These are phyloP conservation scores for Trichophyton simii DNA, from an alignment of 2,329 filamentous ascomycete genomes.

Conservation along the genomic window DNA sequence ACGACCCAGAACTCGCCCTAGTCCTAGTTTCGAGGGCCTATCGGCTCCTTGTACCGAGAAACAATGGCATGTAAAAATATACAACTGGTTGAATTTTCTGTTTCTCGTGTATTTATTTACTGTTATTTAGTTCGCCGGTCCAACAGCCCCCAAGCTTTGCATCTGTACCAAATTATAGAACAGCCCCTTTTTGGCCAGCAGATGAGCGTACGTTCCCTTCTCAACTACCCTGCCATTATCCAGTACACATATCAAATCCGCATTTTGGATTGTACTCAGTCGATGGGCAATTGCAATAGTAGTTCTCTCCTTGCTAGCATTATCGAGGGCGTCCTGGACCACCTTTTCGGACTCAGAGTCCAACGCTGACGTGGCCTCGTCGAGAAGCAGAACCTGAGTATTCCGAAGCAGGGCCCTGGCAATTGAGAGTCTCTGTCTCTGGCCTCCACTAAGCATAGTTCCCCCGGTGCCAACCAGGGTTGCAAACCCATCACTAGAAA, in stretches of 20 bases:
- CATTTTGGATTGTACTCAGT: not conserved
- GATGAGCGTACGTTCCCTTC: slow-evolving; percentile 13
- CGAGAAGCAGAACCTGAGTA: not conserved
- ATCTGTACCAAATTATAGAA: not conserved
- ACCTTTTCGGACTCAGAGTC: not conserved
- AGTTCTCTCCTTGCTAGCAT: not conserved
- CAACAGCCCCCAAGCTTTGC: not conserved
- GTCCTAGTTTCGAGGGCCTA: no score
- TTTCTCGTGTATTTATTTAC: no score
- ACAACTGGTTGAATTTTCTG: no score
- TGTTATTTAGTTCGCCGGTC: not conserved
- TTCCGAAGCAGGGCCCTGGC: not conserved
- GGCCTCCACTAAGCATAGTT: not conserved
- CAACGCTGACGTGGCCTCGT: not conserved
- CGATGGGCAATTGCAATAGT: not conserved
- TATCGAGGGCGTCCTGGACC: not conserved
- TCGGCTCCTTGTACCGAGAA: no score
- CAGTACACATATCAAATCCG: not conserved
- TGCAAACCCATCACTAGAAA: not conserved
- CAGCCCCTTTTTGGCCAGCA: not conserved
- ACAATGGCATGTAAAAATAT: no score
- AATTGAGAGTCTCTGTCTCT: not conserved
- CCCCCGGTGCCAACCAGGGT: not conserved
- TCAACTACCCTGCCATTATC: not conserved
- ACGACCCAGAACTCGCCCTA: no score